These are phyloP conservation scores for Sanguinoderma infundibulare DNA, from an alignment of 1,284 basidiomycete species.

Conservation along the genomic window DNA sequence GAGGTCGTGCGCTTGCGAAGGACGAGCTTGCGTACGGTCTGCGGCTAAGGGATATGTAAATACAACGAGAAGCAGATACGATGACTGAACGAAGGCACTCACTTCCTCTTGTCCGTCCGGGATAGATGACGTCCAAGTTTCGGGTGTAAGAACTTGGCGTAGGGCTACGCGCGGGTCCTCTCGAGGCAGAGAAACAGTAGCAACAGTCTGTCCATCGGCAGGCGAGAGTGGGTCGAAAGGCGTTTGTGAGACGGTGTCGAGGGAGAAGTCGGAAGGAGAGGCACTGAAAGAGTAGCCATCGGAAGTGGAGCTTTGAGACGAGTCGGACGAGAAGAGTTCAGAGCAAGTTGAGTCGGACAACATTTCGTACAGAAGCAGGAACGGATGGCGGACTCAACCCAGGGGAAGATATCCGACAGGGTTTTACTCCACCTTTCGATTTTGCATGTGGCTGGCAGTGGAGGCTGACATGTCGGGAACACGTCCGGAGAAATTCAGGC, in stretches of 20 bases:
- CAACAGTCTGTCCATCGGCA: background rate
- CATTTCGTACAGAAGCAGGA: background rate
- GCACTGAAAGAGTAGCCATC: background rate
- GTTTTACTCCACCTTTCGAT: background rate
- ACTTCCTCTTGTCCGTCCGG: slow-evolving; percentile 2
- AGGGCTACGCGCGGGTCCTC: background rate
- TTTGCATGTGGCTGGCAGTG: background rate
- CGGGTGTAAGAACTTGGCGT: background rate
- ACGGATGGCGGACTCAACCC: background rate
- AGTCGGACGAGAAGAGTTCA: background rate
- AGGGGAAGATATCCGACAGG: background rate
- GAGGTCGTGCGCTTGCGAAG: slow-evolving; percentile 26
- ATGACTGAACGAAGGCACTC: background rate
- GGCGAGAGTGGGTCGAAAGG: background rate
- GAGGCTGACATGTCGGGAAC: background rate
- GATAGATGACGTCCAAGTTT: background rate
- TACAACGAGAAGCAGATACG: background rate
- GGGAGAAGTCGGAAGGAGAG: background rate
- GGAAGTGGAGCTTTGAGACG: slow-evolving; percentile 1
- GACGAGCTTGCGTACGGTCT: slow-evolving; percentile 19
- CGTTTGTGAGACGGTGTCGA: slow-evolving; percentile 1
- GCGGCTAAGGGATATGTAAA: slow-evolving; percentile 6
- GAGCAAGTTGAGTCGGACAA: background rate
- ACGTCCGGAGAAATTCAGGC: background rate
- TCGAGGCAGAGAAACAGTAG: background rate